phyloP scores from a whole-genome alignment of 2,329 filamentous ascomycete genomes.

The Phialophora expanda region DNA sequence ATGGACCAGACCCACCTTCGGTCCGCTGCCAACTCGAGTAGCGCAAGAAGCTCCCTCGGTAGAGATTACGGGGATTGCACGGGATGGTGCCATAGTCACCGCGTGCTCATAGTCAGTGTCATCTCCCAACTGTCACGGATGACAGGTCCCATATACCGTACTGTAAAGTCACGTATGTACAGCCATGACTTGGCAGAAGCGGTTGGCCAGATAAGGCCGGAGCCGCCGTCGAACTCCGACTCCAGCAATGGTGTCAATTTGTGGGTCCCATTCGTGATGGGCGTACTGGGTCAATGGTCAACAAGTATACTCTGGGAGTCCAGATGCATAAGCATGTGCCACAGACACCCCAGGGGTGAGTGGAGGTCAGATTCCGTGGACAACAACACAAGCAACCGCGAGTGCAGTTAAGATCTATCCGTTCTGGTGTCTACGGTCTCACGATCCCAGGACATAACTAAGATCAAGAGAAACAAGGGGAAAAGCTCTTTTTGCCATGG shows the following conservation, averaged over 20 bases:
- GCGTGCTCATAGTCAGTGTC: too few relatives aligned
- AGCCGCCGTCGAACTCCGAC: slow-evolving; percentile 16
- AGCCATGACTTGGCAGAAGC: too few relatives aligned
- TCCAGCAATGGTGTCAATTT: slow-evolving; percentile 21
- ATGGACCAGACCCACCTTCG: too few relatives aligned
- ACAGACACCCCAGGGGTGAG: not conserved
- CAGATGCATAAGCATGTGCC: not conserved
- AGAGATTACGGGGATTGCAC: too few relatives aligned
- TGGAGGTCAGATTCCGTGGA: not conserved
- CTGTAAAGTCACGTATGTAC: too few relatives aligned
- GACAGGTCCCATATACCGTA: too few relatives aligned
- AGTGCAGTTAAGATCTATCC: not conserved
- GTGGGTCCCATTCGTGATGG: slow-evolving; percentile 24
- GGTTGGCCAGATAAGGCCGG: not conserved
- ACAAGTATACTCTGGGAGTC: not conserved
- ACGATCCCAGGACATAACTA: not conserved
- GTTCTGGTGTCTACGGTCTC: not conserved
- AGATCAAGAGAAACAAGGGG: not conserved
- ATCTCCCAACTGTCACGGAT: too few relatives aligned
- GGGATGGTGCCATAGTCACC: too few relatives aligned
- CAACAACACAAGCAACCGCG: not conserved
- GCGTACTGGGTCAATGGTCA: not conserved
- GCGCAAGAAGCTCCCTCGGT: too few relatives aligned
- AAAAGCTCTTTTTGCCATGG: slow-evolving; percentile 7
- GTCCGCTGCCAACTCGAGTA: too few relatives aligned